These are phyloP conservation scores for Ceratopteris richardii DNA, from an alignment of 75 land plant species.

Conservation along the genomic window DNA sequence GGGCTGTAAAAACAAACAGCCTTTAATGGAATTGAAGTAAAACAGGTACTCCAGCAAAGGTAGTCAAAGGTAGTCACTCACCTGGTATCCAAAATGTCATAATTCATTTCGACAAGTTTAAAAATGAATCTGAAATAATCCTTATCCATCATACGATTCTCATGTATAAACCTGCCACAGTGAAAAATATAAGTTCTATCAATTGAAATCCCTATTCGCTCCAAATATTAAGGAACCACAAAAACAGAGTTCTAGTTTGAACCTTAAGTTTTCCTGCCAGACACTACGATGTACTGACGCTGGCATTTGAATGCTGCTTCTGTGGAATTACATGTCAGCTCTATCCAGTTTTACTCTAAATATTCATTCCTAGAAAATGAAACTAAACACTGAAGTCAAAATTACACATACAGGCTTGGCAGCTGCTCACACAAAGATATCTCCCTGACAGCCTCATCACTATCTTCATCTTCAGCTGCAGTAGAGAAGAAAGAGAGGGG, in stretches of 20 bases:
- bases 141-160: constrained; percentile 28
- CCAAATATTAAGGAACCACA: neutral
- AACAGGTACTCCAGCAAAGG: no score
- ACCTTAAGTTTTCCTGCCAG: constrained; percentile 30
- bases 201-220: neutral
- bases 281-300: constrained; percentile 26
- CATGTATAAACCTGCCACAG: constrained; percentile 27
- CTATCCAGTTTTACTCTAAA: no score
- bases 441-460: constrained; percentile 20
- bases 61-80: constrained; percentile 3
- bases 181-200: neutral
- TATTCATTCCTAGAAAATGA: no score
- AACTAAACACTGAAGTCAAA: neutral
- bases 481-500: neutral
- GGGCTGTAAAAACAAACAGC: no score
- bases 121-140: constrained; percentile 21
- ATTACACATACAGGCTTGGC: neutral
- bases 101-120: constrained; percentile 14
- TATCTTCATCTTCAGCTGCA: constrained; percentile 12
- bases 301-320: constrained; percentile 18
- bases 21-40: no score
- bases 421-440: constrained; percentile 6
- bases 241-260: neutral
- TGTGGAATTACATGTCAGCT: constrained; percentile 3
- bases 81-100: constrained; percentile 15